These are phyloP conservation scores for Nakataea oryzae DNA, from an alignment of 2,329 filamentous ascomycete species.

Conservation along the genomic window DNA sequence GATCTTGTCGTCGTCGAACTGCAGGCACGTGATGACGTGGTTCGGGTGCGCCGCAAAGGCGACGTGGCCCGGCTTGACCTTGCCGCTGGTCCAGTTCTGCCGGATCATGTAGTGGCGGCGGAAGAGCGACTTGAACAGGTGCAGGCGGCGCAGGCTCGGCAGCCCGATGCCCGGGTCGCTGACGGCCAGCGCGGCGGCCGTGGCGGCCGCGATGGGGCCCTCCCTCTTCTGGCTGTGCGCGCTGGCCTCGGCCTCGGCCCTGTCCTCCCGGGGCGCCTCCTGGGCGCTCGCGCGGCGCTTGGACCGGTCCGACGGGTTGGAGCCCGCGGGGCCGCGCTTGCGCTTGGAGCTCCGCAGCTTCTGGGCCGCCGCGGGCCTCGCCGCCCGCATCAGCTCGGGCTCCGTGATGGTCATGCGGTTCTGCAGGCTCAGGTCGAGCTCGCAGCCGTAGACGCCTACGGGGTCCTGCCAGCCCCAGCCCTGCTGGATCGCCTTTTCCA, in stretches of 20 bases:
- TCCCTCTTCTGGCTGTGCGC: constrained; percentile 52
- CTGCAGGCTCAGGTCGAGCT: constrained; percentile 64
- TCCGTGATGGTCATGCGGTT: constrained; percentile 42
- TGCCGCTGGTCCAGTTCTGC: constrained; percentile 82
- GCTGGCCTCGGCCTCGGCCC: constrained; percentile 21
- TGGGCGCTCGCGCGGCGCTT: constrained; percentile 43
- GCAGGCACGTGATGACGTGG: constrained; percentile 93
- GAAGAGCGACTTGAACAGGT: constrained; percentile 94
- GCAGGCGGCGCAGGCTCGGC: constrained; percentile 67
- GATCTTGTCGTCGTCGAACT: constrained; percentile 97
- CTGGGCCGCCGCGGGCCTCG: constrained; percentile 22
- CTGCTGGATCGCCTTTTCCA: constrained; percentile 76
- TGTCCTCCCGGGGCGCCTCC: constrained; percentile 32
- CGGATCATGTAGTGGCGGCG: constrained; percentile 86
- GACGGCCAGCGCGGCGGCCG: constrained; percentile 70
- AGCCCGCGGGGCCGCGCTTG: constrained; percentile 39
- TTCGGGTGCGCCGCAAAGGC: constrained; percentile 94
- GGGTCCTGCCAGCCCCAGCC: constrained; percentile 98
- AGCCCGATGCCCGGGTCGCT: constrained; percentile 75
- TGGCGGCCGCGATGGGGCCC: constrained; percentile 78
- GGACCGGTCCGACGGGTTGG: constrained; percentile 34
- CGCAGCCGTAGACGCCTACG: constrained; percentile 60
- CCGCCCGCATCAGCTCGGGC: constrained; percentile 33
- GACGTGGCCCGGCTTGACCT: constrained; percentile 77
- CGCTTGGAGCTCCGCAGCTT: constrained; percentile 42